phyloP scores from a whole-genome alignment of 2,329 filamentous ascomycete genomes.

The Colletotrichum tabaci region DNA sequence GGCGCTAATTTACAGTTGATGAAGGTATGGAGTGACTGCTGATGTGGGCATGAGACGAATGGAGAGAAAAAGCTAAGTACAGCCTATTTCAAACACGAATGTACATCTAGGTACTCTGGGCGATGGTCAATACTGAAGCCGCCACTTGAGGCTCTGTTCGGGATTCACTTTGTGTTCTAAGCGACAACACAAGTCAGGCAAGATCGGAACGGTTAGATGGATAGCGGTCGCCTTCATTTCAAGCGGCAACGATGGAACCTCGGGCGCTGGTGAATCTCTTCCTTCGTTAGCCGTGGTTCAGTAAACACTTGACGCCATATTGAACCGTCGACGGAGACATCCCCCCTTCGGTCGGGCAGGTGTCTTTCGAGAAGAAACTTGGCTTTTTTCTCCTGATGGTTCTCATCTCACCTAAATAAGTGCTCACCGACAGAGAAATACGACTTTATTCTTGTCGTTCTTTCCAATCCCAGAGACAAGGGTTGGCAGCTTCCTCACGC shows the following conservation, averaged over 20 bases:
- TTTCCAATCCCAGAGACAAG: not conserved
- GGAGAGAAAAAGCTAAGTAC: not conserved
- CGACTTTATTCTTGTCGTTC: not conserved
- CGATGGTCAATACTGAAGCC: not conserved
- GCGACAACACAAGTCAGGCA: not conserved
- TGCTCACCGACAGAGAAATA: no score
- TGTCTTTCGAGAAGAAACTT: not conserved
- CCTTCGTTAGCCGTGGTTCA: not conserved
- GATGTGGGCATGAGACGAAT: not conserved
- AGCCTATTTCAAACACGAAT: not conserved
- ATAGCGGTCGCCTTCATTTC: not conserved
- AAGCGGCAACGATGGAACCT: not conserved
- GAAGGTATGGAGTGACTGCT: not conserved
- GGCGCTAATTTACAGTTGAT: not conserved
- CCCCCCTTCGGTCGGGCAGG: not conserved
- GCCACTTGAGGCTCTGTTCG: not conserved
- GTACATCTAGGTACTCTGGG: not conserved
- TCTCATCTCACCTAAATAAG: not conserved
- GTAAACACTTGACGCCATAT: not conserved
- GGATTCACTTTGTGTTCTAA: not conserved
- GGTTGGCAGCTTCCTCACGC: not conserved
- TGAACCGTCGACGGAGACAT: not conserved
- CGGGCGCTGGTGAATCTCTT: not conserved
- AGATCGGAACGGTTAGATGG: not conserved
- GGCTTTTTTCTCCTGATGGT: no score